These are phyloP conservation scores for Copromyces sp. DNA, from an alignment of 495 filamentous ascomycete genomes.

Conservation along the genomic window DNA sequence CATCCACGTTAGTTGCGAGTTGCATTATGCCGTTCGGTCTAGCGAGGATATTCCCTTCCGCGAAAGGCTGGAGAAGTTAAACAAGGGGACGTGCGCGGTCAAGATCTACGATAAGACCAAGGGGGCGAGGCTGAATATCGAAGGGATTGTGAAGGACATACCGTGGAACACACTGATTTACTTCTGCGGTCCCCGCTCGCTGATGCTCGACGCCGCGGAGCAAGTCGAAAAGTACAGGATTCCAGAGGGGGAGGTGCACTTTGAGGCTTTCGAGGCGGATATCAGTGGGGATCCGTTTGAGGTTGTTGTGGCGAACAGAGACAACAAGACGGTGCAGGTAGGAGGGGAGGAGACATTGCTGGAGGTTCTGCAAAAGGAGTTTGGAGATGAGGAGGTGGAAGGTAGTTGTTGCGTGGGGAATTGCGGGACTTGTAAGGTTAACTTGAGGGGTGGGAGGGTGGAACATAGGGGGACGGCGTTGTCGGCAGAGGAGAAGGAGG, in stretches of 20 bases:
- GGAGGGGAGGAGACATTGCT: constrained; percentile 35
- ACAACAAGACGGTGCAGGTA: constrained; percentile 21
- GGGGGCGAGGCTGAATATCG: constrained; percentile 39
- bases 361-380: constrained; percentile 29
- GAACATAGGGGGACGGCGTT: constrained; percentile 44
- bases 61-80: constrained; percentile 25
- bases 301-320: constrained; percentile 31
- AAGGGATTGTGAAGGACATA: constrained; percentile 24
- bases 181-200: constrained; percentile 41
- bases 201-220: constrained; percentile 36
- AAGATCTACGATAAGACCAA: constrained; percentile 36
- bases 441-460: constrained; percentile 37
- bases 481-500: constrained; percentile 32
- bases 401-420: constrained; percentile 48
- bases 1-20: constrained; percentile 33
- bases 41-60: constrained; percentile 32
- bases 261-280: constrained; percentile 44
- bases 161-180: constrained; percentile 43
- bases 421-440: constrained; percentile 48
- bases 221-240: constrained; percentile 30
- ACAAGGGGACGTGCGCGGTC: constrained; percentile 16
- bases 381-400: constrained; percentile 31
- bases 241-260: constrained; percentile 38
- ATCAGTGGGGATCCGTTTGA: constrained; percentile 46
- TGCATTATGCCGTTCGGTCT: constrained; percentile 42